Evolutionary conservation across 345 rosid species (phyloP).

Genomic region (Eutrema japonicum): DNA sequence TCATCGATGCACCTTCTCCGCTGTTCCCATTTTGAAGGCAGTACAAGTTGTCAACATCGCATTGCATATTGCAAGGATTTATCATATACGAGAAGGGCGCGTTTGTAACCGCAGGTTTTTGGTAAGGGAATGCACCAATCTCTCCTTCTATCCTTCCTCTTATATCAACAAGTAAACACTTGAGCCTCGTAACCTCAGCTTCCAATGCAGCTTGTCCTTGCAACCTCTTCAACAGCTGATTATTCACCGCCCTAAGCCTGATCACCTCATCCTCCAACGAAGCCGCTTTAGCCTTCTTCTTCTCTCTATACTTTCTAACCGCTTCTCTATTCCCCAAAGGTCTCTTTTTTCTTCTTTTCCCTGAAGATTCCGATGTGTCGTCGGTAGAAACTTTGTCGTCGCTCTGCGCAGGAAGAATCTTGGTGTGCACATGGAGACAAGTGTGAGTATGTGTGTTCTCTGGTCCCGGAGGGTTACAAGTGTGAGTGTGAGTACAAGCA

Average conservation of each 20-base stretch:
- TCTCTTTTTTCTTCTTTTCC: slow-evolving; percentile 67
- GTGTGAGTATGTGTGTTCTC: slow-evolving; percentile 91
- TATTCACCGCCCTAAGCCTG: slow-evolving; percentile 71
- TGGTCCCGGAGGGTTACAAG: slow-evolving; percentile 96
- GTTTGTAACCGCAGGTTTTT: slow-evolving; percentile 55
- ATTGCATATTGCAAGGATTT: slow-evolving; percentile 79
- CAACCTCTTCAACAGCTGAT: slow-evolving; percentile 78
- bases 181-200: slow-evolving; percentile 85
- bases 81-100: slow-evolving; percentile 54
- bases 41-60: slow-evolving; percentile 60
- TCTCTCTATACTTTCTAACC: slow-evolving; percentile 93
- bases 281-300: slow-evolving; percentile 90
- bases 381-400: slow-evolving; percentile 71
- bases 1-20: slow-evolving; percentile 53
- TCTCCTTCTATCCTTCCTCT: slow-evolving; percentile 96
- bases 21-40: slow-evolving; percentile 63
- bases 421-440: slow-evolving; percentile 90
- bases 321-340: slow-evolving; percentile 87
- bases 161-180: slow-evolving; percentile 95
- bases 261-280: slow-evolving; percentile 86
- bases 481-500: slow-evolving; percentile 93
- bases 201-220: slow-evolving; percentile 92
- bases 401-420: slow-evolving; percentile 59
- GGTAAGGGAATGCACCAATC: slow-evolving; percentile 92
- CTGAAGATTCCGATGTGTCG: slow-evolving; percentile 70